phyloP scores from a whole-genome alignment of 2,329 filamentous ascomycete genomes.

The Rutstroemia sp. region DNA sequence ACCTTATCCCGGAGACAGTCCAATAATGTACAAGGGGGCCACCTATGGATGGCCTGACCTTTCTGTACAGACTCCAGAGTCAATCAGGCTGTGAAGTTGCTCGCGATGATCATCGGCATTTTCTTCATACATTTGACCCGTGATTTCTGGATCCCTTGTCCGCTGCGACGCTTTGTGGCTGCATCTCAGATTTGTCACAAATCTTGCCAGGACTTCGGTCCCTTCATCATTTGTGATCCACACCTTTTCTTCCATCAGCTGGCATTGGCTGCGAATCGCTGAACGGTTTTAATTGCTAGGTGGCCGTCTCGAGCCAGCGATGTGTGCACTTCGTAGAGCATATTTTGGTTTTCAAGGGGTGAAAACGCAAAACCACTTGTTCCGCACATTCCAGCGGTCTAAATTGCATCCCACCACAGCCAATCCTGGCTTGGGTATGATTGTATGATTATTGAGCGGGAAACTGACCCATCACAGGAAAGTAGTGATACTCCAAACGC shows the following conservation, averaged over 20 bases:
- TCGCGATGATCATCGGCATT: conserved; percentile 1
- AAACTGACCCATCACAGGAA: not conserved
- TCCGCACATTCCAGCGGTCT: not conserved
- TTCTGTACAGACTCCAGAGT: not conserved
- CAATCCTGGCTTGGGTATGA: conserved; percentile 6
- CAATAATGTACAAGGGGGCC: not conserved
- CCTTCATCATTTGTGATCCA: no score
- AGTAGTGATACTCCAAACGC: not conserved
- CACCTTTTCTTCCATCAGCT: no score
- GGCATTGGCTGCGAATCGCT: no score
- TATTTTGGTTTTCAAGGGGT: not conserved
- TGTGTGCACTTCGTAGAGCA: no score
- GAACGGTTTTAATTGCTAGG: no score
- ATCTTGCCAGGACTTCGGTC: no score
- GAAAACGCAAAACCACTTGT: not conserved
- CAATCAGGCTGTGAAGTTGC: not conserved
- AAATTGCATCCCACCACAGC: not conserved
- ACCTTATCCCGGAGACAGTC: not conserved
- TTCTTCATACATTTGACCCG: not conserved
- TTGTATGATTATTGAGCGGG: not conserved
- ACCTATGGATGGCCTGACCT: conserved; percentile 8
- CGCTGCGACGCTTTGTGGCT: conserved; percentile 3
- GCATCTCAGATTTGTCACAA: not conserved
- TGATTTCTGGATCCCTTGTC: not conserved
- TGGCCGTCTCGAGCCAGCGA: no score